Conservation (phyloP, 805 yeast genomes). For the Yamadazyma sp. region DNA sequence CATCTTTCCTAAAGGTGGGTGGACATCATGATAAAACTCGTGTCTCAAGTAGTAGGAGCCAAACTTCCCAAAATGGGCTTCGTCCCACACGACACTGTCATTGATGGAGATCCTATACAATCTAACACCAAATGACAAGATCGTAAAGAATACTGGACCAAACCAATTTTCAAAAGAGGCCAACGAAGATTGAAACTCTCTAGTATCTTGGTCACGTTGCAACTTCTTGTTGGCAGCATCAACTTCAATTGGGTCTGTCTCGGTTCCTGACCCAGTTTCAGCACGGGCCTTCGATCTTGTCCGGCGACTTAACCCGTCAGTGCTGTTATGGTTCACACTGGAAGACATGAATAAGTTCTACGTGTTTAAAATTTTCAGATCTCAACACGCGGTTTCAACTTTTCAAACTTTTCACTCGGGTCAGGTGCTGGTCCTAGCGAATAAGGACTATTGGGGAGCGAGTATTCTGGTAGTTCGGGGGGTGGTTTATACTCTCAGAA, state of each 20-base stretch:
- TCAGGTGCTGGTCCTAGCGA: no score
- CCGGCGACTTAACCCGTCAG: constrained; percentile 14
- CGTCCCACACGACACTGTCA: constrained; percentile 79
- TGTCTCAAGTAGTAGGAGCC: constrained; percentile 78
- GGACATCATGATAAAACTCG: constrained; percentile 83
- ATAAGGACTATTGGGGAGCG: no score
- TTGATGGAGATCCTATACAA: constrained; percentile 57
- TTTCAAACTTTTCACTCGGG: constrained; percentile 1
- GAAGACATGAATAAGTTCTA: constrained; percentile 11
- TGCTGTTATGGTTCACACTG: constrained; percentile 7
- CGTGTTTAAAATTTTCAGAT: constrained; percentile 10
- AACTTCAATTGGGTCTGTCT: constrained; percentile 11
- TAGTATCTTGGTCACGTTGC: constrained; percentile 20
- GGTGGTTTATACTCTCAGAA: no score
- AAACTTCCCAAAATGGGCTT: constrained; percentile 86
- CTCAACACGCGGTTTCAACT: constrained; percentile 4
- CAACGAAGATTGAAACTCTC: constrained; percentile 30
- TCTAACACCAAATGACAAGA: constrained; percentile 65
- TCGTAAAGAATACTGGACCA: constrained; percentile 66
- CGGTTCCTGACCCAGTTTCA: not conserved
- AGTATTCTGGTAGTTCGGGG: no score
- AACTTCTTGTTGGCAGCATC: constrained; percentile 23
- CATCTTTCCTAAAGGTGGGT: constrained; percentile 85
- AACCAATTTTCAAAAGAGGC: constrained; percentile 36
- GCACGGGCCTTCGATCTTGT: constrained; percentile 16